These are phyloP conservation scores for Aspergillus conjunctus DNA, from an alignment of 495 filamentous ascomycete genomes.

Conservation along the genomic window DNA sequence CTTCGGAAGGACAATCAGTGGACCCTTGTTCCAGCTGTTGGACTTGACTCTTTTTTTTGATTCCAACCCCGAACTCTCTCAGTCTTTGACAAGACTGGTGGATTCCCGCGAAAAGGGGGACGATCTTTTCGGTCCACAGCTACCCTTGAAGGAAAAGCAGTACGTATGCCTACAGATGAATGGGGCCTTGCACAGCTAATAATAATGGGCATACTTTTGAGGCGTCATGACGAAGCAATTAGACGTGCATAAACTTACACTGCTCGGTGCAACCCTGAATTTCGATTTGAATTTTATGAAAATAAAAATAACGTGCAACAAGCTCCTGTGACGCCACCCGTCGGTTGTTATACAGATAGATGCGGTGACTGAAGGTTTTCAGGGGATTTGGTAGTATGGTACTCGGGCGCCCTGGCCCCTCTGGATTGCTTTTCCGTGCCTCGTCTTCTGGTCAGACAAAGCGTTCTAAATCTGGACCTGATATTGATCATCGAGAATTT, in stretches of 20 bases:
- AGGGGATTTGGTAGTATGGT: not conserved
- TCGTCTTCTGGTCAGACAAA: not conserved
- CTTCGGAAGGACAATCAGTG: constrained; percentile 35
- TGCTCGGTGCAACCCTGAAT: not conserved
- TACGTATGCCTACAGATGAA: not conserved
- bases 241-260: too few species aligned
- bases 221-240: too few species aligned
- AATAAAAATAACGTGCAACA: constrained; percentile 4
- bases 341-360: constrained; percentile 6
- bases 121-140: not conserved
- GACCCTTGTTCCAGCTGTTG: constrained; percentile 17
- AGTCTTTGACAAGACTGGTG: constrained; percentile 1
- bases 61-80: not conserved
- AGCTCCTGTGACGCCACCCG: constrained; percentile 1
- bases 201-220: too few species aligned
- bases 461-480: not conserved
- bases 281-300: not conserved
- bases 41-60: too few species aligned
- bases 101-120: constrained; percentile 2
- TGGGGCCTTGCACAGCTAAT: not conserved
- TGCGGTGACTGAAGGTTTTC: not conserved
- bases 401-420: too few species aligned
- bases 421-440: too few species aligned
- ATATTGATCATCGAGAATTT: not conserved
- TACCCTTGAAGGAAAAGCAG: not conserved